phyloP scores from a whole-genome alignment of 306 rosid genomes.

The Nissolia schottii region DNA sequence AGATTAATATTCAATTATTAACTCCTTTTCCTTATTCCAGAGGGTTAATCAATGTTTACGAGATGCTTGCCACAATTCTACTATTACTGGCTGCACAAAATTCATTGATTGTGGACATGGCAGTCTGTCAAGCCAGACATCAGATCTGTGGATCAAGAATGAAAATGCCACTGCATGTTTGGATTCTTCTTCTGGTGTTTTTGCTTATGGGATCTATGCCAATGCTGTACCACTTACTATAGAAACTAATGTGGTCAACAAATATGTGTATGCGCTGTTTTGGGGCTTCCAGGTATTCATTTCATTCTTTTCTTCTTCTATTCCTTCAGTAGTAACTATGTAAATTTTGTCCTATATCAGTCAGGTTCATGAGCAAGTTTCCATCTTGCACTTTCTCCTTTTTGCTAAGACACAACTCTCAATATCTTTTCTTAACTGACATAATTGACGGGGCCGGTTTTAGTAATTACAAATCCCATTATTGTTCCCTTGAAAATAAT shows the following conservation, averaged over 20 bases:
- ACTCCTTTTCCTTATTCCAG: constrained; percentile 37
- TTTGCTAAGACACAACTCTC: not conserved
- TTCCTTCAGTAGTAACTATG: not conserved
- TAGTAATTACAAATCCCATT: not conserved
- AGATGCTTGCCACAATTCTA: constrained; percentile 32
- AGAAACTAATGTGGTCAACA: constrained; percentile 13
- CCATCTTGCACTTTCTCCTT: not conserved
- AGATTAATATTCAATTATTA: constrained; percentile 8
- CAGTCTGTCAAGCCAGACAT: rapidly evolving
- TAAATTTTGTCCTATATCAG: not conserved
- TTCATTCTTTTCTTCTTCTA: not conserved
- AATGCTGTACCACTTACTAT: constrained; percentile 19
- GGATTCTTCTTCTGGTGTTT: not conserved
- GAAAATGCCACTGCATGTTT: constrained; percentile 34
- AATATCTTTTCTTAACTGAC: not conserved
- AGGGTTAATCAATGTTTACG: constrained; percentile 83
- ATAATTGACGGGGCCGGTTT: not conserved
- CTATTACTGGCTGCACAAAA: not conserved
- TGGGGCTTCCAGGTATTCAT: constrained; percentile 33
- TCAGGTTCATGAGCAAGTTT: not conserved
- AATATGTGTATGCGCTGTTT: constrained; percentile 29
- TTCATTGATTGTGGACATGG: constrained; percentile 66
- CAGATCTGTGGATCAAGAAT: not conserved
- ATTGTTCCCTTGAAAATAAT: not conserved
- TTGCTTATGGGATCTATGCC: constrained; percentile 22